These are phyloP conservation scores for Nidularia sp. DNA, from an alignment of 768 basidiomycete genomes.

Conservation along the genomic window DNA sequence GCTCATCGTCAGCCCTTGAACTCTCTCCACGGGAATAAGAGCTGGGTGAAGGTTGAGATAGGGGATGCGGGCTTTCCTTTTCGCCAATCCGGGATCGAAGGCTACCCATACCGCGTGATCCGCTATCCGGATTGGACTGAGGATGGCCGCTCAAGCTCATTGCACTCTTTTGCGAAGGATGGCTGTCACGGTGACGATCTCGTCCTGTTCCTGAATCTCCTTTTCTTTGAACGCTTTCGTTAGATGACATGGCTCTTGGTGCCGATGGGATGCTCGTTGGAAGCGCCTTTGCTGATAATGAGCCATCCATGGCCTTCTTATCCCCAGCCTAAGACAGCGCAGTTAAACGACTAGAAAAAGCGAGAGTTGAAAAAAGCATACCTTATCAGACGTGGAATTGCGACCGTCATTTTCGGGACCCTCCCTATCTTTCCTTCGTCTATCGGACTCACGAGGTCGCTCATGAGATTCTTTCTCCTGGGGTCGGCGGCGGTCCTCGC, in stretches of 20 bases:
- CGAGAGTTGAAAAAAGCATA: slow-evolving; percentile 18
- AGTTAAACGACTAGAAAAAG: slow-evolving; percentile 3
- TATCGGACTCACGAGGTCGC: slow-evolving; percentile 59
- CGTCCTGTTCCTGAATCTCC: slow-evolving; percentile 30
- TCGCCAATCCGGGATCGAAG: slow-evolving; percentile 43
- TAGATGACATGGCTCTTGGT: slow-evolving; percentile 67
- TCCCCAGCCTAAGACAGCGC: slow-evolving; percentile 37
- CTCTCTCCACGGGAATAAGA: slow-evolving; percentile 39
- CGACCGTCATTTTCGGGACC: slow-evolving; percentile 45
- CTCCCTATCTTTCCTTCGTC: slow-evolving; percentile 68
- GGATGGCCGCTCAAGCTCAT: slow-evolving; percentile 7
- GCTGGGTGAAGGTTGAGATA: slow-evolving; percentile 33
- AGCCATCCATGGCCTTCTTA: slow-evolving; percentile 53
- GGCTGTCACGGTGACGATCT: slow-evolving; percentile 47
- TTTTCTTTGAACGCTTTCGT: slow-evolving; percentile 35
- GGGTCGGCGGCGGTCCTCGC: slow-evolving; percentile 70
- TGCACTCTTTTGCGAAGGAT: slow-evolving; percentile 25
- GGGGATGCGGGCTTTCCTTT: slow-evolving; percentile 38
- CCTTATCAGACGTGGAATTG: slow-evolving; percentile 56
- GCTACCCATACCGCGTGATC: slow-evolving; percentile 19
- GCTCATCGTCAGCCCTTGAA: slow-evolving; percentile 55
- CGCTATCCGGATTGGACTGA: slow-evolving; percentile 16
- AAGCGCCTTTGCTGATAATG: slow-evolving; percentile 36
- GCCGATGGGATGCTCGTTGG: slow-evolving; percentile 64
- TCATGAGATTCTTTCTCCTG: slow-evolving; percentile 70